These are phyloP conservation scores for Pelargonium australe DNA, from an alignment of 441 rosid genomes.

Conservation along the genomic window DNA sequence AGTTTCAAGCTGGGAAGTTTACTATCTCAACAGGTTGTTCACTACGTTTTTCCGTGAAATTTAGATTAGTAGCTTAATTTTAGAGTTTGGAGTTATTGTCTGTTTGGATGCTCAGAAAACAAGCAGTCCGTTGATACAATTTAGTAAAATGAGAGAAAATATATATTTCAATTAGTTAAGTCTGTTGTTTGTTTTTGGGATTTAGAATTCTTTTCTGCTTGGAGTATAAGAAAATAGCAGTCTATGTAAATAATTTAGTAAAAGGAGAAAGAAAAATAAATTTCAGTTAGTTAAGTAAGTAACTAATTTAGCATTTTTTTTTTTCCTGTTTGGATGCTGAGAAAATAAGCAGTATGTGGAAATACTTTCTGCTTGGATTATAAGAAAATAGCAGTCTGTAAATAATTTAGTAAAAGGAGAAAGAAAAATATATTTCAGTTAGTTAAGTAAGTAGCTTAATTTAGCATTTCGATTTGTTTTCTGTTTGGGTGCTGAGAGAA, in stretches of 20 bases:
- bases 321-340: not conserved
- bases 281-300: not conserved
- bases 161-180: not conserved
- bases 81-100: not conserved
- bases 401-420: not conserved
- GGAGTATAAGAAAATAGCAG: not conserved
- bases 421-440: not conserved
- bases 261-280: not conserved
- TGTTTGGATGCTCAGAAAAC: constrained; percentile 6
- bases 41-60: not conserved
- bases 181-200: no score
- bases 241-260: not conserved
- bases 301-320: no score
- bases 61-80: not conserved
- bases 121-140: not conserved
- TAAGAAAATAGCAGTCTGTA: not conserved
- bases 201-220: not conserved
- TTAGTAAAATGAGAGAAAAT: not conserved
- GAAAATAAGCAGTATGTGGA: not conserved
- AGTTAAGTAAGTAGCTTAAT: not conserved
- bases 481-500: constrained; percentile 5
- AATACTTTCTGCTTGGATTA: not conserved
- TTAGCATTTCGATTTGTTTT: no score
- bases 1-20: constrained; percentile 10
- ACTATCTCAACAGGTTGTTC: constrained; percentile 11